phyloP scores from a whole-genome alignment of 441 rosid species.

The Brassica balearica region DNA sequence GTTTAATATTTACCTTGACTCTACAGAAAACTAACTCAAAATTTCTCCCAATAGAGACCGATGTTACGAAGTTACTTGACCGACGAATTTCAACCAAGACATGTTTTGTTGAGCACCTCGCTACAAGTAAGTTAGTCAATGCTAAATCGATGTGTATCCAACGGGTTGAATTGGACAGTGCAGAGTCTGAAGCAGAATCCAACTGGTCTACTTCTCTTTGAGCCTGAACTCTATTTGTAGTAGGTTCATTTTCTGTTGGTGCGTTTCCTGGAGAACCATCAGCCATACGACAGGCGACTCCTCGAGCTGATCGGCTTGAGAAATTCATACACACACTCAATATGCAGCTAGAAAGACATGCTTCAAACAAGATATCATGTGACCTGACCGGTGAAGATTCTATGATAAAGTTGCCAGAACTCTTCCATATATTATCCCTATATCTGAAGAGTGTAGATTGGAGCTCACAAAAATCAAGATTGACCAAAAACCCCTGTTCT shows the following conservation, averaged over 20 bases:
- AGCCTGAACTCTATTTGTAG: slow-evolving; percentile 49
- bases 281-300: slow-evolving; percentile 42
- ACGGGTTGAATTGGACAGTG: slow-evolving; percentile 44
- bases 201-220: slow-evolving; percentile 47
- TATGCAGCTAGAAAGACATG: slow-evolving; percentile 64
- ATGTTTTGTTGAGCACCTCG: slow-evolving; percentile 62
- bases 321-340: slow-evolving; percentile 55
- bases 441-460: slow-evolving; percentile 60
- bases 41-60: slow-evolving; percentile 64
- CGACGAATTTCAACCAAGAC: slow-evolving; percentile 59
- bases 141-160: slow-evolving; percentile 59
- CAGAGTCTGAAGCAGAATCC: slow-evolving; percentile 51
- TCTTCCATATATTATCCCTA: slow-evolving; percentile 53
- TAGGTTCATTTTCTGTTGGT: slow-evolving; percentile 46
- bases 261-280: slow-evolving; percentile 47
- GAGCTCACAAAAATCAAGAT: slow-evolving; percentile 54
- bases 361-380: slow-evolving; percentile 66
- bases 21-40: slow-evolving; percentile 61
- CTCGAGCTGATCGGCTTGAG: slow-evolving; percentile 48
- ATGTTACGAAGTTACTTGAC: slow-evolving; percentile 61
- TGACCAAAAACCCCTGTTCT: slow-evolving; percentile 57
- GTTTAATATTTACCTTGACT: slow-evolving; percentile 65
- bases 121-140: slow-evolving; percentile 59
- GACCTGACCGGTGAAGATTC: slow-evolving; percentile 53
- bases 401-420: slow-evolving; percentile 52